phyloP scores from a whole-genome alignment of 2,329 filamentous ascomycete genomes.

The Aureobasidium sp. region DNA sequence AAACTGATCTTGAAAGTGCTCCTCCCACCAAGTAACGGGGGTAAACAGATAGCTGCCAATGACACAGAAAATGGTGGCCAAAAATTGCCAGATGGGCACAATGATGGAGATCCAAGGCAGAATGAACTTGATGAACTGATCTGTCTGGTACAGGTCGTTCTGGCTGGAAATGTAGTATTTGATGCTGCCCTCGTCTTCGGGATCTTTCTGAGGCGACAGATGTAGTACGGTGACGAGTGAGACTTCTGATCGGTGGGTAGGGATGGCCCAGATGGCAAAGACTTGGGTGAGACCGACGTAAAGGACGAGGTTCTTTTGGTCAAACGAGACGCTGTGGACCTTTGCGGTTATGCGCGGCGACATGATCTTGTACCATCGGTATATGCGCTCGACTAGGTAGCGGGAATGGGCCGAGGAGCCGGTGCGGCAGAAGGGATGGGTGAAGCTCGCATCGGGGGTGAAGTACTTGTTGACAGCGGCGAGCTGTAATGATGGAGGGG shows the following conservation, averaged over 20 bases:
- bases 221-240: constrained; percentile 27
- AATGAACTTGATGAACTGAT: constrained; percentile 67
- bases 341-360: constrained; percentile 63
- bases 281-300: constrained; percentile 67
- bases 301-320: constrained; percentile 56
- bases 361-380: constrained; percentile 77
- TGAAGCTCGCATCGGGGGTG: constrained; percentile 61
- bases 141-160: constrained; percentile 73
- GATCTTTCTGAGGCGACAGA: constrained; percentile 17
- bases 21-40: constrained; percentile 45
- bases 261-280: constrained; percentile 70
- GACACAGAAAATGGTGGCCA: constrained; percentile 57
- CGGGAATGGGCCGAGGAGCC: constrained; percentile 54
- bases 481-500: constrained; percentile 57
- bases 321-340: constrained; percentile 63
- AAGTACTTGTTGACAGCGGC: constrained; percentile 64
- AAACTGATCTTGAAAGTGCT: constrained; percentile 23
- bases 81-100: constrained; percentile 55
- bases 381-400: constrained; percentile 59
- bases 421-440: constrained; percentile 70
- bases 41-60: constrained; percentile 45
- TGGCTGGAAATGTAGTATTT: constrained; percentile 68
- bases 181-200: background rate
- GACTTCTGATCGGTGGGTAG: constrained; percentile 56
- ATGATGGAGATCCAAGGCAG: constrained; percentile 47